Evolutionary conservation across 805 yeast genomes (phyloP), one percentile per base, ranked within the genome.

Genomic region (Ogataea pignaliae): DNA sequence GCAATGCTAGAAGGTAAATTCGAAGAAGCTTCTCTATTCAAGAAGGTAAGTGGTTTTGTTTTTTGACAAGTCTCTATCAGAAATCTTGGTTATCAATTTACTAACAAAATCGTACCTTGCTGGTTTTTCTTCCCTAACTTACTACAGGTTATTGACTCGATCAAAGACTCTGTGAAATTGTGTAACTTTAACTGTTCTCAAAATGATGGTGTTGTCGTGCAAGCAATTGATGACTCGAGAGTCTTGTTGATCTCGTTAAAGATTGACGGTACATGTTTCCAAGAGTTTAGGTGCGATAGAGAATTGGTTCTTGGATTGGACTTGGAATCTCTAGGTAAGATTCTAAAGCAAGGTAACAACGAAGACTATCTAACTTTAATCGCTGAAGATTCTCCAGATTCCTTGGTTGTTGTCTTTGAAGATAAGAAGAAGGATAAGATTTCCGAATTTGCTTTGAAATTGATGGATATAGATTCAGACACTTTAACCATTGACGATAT

Each of bases 161-260:
- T 91, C 65, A 87, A 88, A 64, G 99, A 93, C 63, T 84, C 95
- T 61, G 97, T 93, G 50, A 88, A 87, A 59, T 77, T 90, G 57
- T 93, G 97, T 73, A 93, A 93, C 76, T 88, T 93, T 75, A 93
- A 89, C 72, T 93, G 97, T 72, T 81, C 95, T n/a, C 93, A 87
- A 65, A 78, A 81, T 50, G 54, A 58, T 17, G 99, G 99, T 54
- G 84, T 93, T 59, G 85, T 95, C 10, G 91, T 95, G 17, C 98
- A 93, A 73, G 98, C 99, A 26, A 93, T 93, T 55, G 99, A 93
- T 69, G 95, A 89, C 64, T 89, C 99, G 26, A 88, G 97, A 75
- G 97, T 93, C 46, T 78, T 90, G 51, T 76, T 93, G 52, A 96
- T 91, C 34, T 85, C 96, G 16, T 73, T 93, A 51, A 79, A 87